Conservation (phyloP, 257 asterid species). For the Nicotiana tabacum region DNA sequence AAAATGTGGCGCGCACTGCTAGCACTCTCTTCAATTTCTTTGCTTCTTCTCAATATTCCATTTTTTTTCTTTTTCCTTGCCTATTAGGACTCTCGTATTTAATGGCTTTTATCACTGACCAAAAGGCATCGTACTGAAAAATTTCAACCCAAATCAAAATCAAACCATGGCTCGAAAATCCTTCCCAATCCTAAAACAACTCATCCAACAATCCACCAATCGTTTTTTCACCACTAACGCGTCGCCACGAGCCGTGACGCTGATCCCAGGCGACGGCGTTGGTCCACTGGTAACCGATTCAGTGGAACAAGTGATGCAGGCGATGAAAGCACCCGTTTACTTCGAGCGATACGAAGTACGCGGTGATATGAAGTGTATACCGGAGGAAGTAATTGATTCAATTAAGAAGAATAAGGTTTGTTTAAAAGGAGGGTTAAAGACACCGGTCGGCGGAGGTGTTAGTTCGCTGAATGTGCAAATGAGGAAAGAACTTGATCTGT, state of each 20-base stretch:
- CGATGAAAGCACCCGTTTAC: conserved; percentile 79
- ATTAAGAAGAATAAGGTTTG: conserved; percentile 73
- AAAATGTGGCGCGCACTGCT: conserved; percentile 8
- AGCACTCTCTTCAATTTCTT: background rate
- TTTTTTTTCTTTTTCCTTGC: no score
- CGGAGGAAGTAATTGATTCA: conserved; percentile 57
- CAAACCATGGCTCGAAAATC: conserved; percentile 21
- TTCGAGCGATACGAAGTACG: conserved; percentile 63
- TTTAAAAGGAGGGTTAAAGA: conserved; percentile 26
- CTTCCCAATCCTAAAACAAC: conserved; percentile 37
- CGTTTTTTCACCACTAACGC: conserved; percentile 33
- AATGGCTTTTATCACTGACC: conserved; percentile 1
- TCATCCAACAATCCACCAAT: conserved; percentile 16
- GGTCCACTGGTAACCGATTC: conserved; percentile 84
- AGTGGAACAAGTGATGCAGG: conserved; percentile 75
- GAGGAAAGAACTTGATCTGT: conserved; percentile 33
- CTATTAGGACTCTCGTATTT: no score
- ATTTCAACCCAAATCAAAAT: background rate
- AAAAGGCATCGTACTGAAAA: background rate
- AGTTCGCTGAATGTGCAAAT: conserved; percentile 26
- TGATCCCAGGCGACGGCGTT: conserved; percentile 75
- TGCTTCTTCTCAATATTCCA: background rate
- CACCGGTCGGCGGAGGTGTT: conserved; percentile 34
- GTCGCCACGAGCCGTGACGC: conserved; percentile 58
- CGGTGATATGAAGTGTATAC: conserved; percentile 72